Base-by-base conservation (phyloP, 345 rosid genomes). In the Brassica rapa region DNA sequence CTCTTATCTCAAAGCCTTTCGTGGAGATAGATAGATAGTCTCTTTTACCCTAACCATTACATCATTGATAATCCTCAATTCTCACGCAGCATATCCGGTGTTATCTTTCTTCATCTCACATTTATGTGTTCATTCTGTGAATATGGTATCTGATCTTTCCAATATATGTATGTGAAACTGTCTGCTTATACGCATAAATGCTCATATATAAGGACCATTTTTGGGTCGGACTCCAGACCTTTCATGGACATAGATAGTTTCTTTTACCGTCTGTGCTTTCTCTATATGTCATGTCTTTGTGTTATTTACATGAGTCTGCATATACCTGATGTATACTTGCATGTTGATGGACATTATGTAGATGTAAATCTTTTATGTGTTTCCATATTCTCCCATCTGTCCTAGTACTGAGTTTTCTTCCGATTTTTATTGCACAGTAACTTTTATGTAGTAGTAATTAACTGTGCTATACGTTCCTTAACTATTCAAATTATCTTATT, bases 131-230 rank as follows among this genome's bases (percentile, higher is more conserved):
- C 60, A 6, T 19, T 75, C 67, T 57, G 15, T 56, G 16, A 6
- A 39, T 66, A 56, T 39, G 68, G 66, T 67, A 67, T 67, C 14
- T 68, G 73, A 29, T 60, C 16, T 60, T 76, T 75, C 46, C 46
- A 16, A 21, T 11, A 1, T 37, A 37, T 51, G 37, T 25, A 23
- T 37, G 64, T 33, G 39, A 55, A 74, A 24, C 16, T 55, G 19
- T 55, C 19, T 37, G 35, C 37, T 25, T 66, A 24, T 65, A 53
- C 63, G 10, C 70, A 30, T 23, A 73, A 15, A 5, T 59, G 62
- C 63, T 74, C 37, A 66, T 66, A 24, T 23, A 53, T 8, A 53
- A 51, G 65, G 55, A 49, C 30, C 70, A 32, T 0, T n/a, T 62
- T 16, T 53, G 63, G 62, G 49, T 27, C 62, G 7, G 2, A 29